Percentiles rank a stretch among this genome's conserved stretches.
Evolutionary conservation across 306 rosid genomes (phyloP).

Genomic region (Cicer bijugum): DNA sequence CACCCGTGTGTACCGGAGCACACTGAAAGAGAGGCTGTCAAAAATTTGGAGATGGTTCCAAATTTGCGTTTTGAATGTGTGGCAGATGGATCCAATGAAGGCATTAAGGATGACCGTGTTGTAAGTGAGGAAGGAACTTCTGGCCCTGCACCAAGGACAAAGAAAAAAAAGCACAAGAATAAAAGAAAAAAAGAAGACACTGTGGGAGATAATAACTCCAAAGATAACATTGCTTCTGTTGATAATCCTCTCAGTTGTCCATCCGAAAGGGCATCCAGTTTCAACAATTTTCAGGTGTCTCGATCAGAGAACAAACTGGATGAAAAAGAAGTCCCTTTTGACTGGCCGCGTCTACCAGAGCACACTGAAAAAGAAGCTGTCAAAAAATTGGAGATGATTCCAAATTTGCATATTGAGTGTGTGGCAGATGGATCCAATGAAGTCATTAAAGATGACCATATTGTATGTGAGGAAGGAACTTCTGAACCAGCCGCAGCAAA

Average conservation of each 20-base stretch:
- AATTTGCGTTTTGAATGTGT: conserved; percentile 10
- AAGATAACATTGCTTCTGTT: conserved; percentile 32
- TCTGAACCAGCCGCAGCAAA: conserved; percentile 36
- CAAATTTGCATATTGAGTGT: conserved; percentile 23
- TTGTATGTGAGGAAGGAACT: conserved; percentile 31
- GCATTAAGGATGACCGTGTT: conserved; percentile 22
- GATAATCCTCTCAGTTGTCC: conserved; percentile 32
- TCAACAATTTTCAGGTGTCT: conserved; percentile 11
- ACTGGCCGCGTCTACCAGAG: conserved; percentile 8
- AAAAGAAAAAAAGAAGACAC: conserved; percentile 37
- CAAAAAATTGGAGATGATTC: conserved; percentile 25
- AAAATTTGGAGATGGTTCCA: conserved; percentile 36
- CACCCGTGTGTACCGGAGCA: conserved; percentile 10
- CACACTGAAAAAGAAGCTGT: conserved; percentile 33
- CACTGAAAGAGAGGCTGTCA: conserved; percentile 27
- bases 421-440: conserved; percentile 38
- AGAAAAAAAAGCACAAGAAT: conserved; percentile 40
- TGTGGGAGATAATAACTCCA: conserved; percentile 7
- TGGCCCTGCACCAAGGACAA: conserved; percentile 35
- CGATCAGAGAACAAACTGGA: conserved; percentile 26
- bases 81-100: conserved; percentile 40
- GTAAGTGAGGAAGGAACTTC: conserved; percentile 34
- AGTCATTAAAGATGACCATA: conserved; percentile 26
- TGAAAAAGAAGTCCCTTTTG: conserved; percentile 31
- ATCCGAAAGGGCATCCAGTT: conserved; percentile 26